Percentiles rank a stretch among this genome's conserved stretches.
Evolutionary conservation across 768 basidiomycete genomes (phyloP).

Genomic region (Tylopilus plumbeoviolaceoides): DNA sequence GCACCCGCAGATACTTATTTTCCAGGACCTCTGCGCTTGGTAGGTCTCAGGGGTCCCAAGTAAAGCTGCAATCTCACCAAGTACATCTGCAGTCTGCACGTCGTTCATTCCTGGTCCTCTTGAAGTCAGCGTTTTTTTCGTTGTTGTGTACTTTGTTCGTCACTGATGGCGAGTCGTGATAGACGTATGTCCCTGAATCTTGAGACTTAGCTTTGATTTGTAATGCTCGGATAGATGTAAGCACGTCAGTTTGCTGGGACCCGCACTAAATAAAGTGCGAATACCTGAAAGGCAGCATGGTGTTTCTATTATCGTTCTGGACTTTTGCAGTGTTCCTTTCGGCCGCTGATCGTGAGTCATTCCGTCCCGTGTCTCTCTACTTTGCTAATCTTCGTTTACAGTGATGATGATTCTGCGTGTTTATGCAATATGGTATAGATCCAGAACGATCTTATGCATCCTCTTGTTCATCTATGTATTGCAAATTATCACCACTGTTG

Average conservation of each 20-base stretch:
- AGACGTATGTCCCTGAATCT: not conserved
- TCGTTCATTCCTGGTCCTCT: not conserved
- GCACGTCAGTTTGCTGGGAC: not conserved
- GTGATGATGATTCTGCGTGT: slow-evolving; percentile 6
- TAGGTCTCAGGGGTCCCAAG: not conserved
- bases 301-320: not conserved
- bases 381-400: not conserved
- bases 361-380: no score
- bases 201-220: not conserved
- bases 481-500: not conserved
- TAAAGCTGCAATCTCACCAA: not conserved
- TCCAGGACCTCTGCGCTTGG: not conserved
- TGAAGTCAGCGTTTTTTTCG: not conserved
- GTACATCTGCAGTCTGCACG: not conserved
- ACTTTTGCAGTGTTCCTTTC: not conserved
- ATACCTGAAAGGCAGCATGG: not conserved
- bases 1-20: not conserved
- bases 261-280: not conserved
- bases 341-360: not conserved
- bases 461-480: not conserved
- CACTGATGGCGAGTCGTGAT: not conserved
- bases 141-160: not conserved
- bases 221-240: not conserved
- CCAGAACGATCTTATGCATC: not conserved
- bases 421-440: not conserved